Percentiles rank a stretch among this genome's conserved stretches.
Conservation (phyloP, 148 eudicot species). For the Dysphania ambrosioides region DNA sequence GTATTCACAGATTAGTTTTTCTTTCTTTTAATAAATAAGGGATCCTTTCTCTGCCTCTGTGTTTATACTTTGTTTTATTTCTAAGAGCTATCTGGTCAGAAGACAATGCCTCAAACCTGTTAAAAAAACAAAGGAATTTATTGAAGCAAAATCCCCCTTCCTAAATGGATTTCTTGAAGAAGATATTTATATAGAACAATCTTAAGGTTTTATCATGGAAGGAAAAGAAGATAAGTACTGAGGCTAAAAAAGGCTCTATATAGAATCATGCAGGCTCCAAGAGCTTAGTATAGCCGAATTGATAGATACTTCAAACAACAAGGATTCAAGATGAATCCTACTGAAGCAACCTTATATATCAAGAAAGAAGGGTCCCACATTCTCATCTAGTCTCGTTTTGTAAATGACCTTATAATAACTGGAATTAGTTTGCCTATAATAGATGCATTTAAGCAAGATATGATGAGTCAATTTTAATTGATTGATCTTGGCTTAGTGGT, state of each 20-base stretch:
- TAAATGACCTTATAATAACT: not conserved
- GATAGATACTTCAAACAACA: not conserved
- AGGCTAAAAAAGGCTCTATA: not conserved
- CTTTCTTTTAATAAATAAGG: too few species aligned
- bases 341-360: not conserved
- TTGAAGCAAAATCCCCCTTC: too few species aligned
- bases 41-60: too few species aligned
- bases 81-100: too few species aligned
- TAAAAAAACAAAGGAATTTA: too few species aligned
- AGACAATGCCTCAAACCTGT: too few species aligned
- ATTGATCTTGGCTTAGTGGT: not conserved
- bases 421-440: not conserved
- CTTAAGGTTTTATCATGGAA: too few species aligned
- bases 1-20: too few species aligned
- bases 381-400: not conserved
- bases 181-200: too few species aligned
- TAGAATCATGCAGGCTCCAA: not conserved
- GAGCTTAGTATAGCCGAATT: not conserved
- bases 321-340: not conserved
- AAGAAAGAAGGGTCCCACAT: not conserved
- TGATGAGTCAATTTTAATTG: not conserved
- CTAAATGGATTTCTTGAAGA: too few species aligned
- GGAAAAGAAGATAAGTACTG: too few species aligned
- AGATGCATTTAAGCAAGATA: not conserved
- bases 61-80: too few species aligned